Conservation (phyloP, 768 basidiomycete species). For the Tulasnella sp. region DNA sequence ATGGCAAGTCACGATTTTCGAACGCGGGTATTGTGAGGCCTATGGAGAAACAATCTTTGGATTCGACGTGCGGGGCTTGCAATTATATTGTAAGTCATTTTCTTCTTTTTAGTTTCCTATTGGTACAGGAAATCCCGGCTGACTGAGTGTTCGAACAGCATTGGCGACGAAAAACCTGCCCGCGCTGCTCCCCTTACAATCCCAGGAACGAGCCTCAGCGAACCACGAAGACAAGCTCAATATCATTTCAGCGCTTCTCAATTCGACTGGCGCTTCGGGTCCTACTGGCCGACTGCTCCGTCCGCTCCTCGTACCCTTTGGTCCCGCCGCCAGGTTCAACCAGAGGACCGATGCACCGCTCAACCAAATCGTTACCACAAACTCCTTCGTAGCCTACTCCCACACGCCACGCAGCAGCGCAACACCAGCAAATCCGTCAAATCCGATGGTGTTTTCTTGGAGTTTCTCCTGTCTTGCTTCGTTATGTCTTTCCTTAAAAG, state of each 20-base stretch:
- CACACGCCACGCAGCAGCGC: no score
- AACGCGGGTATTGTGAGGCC: slow-evolving; percentile 87
- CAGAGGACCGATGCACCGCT: neutral
- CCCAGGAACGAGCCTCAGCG: slow-evolving; percentile 20
- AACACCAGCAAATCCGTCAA: neutral
- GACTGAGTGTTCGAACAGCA: slow-evolving; percentile 41
- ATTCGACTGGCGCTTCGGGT: no score
- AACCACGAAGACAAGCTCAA: slow-evolving; percentile 10
- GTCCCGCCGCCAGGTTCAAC: no score
- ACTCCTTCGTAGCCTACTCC: neutral
- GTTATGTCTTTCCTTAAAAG: no score
- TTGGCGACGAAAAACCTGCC: slow-evolving; percentile 86
- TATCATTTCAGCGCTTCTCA: slow-evolving; percentile 3
- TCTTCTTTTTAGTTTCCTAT: neutral
- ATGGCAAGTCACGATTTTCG: slow-evolving; percentile 44
- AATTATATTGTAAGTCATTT: slow-evolving; percentile 53
- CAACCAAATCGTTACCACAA: neutral
- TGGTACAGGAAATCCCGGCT: neutral
- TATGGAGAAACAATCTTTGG: slow-evolving; percentile 54
- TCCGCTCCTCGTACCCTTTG: no score
- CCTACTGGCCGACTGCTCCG: no score
- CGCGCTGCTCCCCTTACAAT: slow-evolving; percentile 73
- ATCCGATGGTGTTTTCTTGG: neutral
- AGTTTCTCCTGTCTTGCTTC: no score
- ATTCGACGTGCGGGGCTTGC: slow-evolving; percentile 80